Conservation (phyloP, 1,284 basidiomycete genomes). For the Inonotus obliquus region DNA sequence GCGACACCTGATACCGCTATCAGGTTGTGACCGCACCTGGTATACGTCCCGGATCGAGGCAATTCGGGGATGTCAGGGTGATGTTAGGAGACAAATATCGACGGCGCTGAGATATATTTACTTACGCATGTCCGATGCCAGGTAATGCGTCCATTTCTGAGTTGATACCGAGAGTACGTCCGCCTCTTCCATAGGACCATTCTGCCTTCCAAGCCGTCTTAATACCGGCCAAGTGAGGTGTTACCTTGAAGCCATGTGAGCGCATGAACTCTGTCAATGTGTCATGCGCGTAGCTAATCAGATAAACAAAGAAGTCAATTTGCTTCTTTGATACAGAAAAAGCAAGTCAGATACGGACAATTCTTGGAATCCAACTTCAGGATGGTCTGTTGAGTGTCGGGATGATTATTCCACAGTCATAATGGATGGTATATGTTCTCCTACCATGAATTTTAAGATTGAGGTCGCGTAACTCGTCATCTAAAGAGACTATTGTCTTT, state of each 20-base stretch:
- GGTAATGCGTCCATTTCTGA: conserved; percentile 38
- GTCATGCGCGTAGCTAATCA: conserved; percentile 27
- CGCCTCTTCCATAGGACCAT: conserved; percentile 26
- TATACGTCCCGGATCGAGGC: background rate
- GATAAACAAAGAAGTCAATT: background rate
- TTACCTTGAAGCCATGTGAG: conserved; percentile 27
- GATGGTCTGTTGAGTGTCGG: conserved; percentile 22
- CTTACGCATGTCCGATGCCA: conserved; percentile 36
- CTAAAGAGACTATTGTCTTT: conserved; percentile 25
- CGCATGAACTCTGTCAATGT: conserved; percentile 29
- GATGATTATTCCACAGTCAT: background rate
- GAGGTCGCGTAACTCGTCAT: conserved; percentile 27
- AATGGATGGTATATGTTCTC: background rate
- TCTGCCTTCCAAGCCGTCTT: conserved; percentile 38
- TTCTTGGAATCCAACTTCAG: conserved; percentile 26
- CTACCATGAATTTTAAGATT: conserved; percentile 32
- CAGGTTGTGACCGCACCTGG: conserved; percentile 41
- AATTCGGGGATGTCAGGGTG: background rate
- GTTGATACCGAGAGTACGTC: conserved; percentile 30
- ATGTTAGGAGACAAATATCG: background rate
- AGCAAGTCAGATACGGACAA: conserved; percentile 15
- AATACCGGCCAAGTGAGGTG: conserved; percentile 25
- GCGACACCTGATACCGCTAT: conserved; percentile 45
- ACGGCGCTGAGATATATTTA: background rate
- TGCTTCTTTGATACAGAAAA: background rate